Evolutionary conservation across 306 rosid species (phyloP).

Genomic region (Purshia tridentata): DNA sequence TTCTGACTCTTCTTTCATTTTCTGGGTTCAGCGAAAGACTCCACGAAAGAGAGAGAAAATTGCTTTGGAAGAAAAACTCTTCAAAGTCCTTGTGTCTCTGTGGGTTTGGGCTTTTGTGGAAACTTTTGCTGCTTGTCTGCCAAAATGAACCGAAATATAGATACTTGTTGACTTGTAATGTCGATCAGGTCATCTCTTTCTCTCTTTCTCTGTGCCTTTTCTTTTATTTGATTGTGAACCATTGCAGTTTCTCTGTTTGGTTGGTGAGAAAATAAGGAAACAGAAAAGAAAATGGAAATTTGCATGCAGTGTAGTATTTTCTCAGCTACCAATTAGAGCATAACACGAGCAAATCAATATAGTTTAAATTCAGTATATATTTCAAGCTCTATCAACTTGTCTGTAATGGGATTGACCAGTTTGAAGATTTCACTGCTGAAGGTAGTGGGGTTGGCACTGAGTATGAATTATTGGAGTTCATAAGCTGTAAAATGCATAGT

Average conservation of each 20-base stretch:
- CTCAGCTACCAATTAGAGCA: neutral
- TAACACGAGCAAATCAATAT: neutral
- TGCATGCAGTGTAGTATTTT: neutral
- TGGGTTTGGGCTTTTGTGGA: constrained; percentile 13
- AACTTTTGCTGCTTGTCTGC: neutral
- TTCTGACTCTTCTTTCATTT: neutral
- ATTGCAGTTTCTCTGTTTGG: neutral
- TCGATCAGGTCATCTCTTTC: constrained; percentile 42
- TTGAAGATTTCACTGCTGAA: neutral
- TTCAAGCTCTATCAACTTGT: neutral
- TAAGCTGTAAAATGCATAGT: neutral
- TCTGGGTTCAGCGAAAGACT: constrained; percentile 9
- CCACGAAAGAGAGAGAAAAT: neutral
- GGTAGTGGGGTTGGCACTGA: neutral
- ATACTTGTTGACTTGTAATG: constrained; percentile 8
- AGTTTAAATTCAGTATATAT: neutral
- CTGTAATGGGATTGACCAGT: neutral
- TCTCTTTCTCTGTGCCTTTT: constrained; percentile 8
- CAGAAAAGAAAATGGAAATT: constrained; percentile 1
- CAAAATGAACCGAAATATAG: constrained; percentile 7
- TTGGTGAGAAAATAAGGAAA: constrained; percentile 16
- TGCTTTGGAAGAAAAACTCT: constrained; percentile 1
- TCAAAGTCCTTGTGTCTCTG: neutral
- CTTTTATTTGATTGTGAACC: neutral
- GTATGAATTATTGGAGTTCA: constrained; percentile 12